phyloP scores from a whole-genome alignment of 2,329 filamentous ascomycete species.

The Aureobasidium lini region DNA sequence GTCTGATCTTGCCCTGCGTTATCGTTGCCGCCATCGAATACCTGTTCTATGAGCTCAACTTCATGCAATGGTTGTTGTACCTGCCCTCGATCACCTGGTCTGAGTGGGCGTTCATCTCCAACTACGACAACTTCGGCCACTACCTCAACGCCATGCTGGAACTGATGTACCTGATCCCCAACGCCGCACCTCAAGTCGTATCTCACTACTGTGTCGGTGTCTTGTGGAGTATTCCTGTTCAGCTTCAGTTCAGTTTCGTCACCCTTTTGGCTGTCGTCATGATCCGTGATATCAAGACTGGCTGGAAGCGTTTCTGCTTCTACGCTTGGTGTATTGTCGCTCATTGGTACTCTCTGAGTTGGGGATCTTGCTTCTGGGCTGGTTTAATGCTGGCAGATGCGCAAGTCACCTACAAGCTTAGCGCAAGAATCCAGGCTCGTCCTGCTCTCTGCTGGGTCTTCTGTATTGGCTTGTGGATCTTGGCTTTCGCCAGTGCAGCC shows the following conservation, averaged over 20 bases:
- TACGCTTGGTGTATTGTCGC: constrained; percentile 37
- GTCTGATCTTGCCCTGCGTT: constrained; percentile 40
- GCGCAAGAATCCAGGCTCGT: constrained; percentile 30
- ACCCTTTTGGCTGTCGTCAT: constrained; percentile 37
- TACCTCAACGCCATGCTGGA: constrained; percentile 40
- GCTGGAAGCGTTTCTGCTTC: constrained; percentile 40
- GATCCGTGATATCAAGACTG: constrained; percentile 37
- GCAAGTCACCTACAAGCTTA: constrained; percentile 40
- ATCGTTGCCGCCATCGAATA: constrained; percentile 39
- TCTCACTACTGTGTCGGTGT: constrained; percentile 44
- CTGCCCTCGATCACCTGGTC: constrained; percentile 42
- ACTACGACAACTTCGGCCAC: constrained; percentile 34
- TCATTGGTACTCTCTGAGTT: constrained; percentile 42
- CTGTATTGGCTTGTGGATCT: constrained; percentile 22
- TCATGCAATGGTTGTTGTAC: constrained; percentile 37
- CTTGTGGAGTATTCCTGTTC: constrained; percentile 44
- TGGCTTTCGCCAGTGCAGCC: constrained; percentile 20
- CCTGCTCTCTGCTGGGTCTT: constrained; percentile 32
- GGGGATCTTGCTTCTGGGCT: constrained; percentile 40
- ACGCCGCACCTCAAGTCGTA: constrained; percentile 40
- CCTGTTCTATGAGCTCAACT: constrained; percentile 39
- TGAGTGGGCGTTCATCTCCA: constrained; percentile 39
- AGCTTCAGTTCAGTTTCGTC: constrained; percentile 42
- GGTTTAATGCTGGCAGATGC: constrained; percentile 40
- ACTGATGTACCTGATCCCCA: constrained; percentile 41